Evolutionary conservation across 129 eudicot species (phyloP), one percentile per base, ranked within the genome.

Genomic region (Lonicera japonica): DNA sequence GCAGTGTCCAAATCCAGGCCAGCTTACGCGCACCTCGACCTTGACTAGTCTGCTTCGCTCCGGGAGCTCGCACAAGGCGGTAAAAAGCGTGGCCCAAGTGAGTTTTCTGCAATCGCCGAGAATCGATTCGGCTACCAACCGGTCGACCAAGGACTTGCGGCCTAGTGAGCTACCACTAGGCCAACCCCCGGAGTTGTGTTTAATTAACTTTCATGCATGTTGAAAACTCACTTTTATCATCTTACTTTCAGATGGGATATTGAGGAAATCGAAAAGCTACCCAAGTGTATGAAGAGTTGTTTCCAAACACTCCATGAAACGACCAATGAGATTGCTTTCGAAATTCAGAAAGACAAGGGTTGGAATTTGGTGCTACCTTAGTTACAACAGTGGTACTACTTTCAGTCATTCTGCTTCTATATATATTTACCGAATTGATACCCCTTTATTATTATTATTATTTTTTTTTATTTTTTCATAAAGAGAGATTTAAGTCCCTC

Each of bases 221-320:
- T 47, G n/a, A 47, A 47, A 8, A 4, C 14, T 8, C n/a, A 15
- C 11, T 2, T 10, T 17, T 50, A 50, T 2, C 29, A 21, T 4
- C 25, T 50, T 50, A 2, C 41, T 25, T 54, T 24, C 72, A 80
- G 79, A 56, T 76, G 86, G 86, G 64, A 63, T 59, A 5, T 4
- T 18, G 68, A 63, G 7, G 55, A 15, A 16, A 48, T 52, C 39
- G 43, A 67, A n/a, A 21, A 54, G 6, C 75, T 80, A 38, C 85
- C 85, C 0, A 75, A 58, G 17, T 71, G 71, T 25, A 70, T 80
- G 78, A 75, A 75, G 68, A 66, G 75, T 55, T 75, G 75, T 65
- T 56, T 80, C 11, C 46, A 58, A 12, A 70, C 71, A 54, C 43
- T 80, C 36, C 63, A 62, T 47, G 75, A 66, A 38, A 80, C 78